Base-by-base conservation (phyloP, 495 filamentous ascomycete genomes). In the Neurospora sublineolata region DNA sequence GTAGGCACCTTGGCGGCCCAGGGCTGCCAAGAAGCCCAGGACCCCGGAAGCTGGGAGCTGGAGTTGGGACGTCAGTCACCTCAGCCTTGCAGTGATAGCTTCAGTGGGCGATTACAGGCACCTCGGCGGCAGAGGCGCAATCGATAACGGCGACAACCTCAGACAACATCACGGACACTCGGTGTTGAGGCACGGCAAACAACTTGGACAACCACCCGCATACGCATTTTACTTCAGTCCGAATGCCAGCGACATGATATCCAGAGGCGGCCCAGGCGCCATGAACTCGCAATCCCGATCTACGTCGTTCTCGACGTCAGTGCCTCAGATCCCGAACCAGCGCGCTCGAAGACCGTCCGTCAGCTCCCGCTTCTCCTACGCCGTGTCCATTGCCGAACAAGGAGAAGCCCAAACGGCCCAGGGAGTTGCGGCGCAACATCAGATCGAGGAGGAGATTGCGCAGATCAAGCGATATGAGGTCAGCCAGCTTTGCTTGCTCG, bases 401-500 rank as follows among this genome's bases (percentile, higher is more conserved):
- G 87, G 87, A 70, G 86, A 90, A 83, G 84, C 70, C 20, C 75
- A 79, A 18, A 58, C 75, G 70, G 80, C 83, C 72, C 79, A 80
- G 67, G 76, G 77, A 72, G 76, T 79, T 69, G 78, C 74, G 20
- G 81, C 84, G 76, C 77, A 88, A 71, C 83, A 89, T 71, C 88
- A 91, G 69, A 92, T 97, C 75, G 89, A 92, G 64, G 94, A 99
- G 79, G 95, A 99, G 83, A 97, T 99, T 76, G 94, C 90, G 60
- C 92, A 97, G 83, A 97, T 99, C 78, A 97, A 97, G 81, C 88
- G 96, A 82, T 99, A 99, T 83, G 95, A 98, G 83, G 90, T 90
- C 58, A 40, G 78, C 33, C 41, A 41, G 7, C 68, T 67, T 40
- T 18, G 10, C 71, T 20, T 30, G 11, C 11, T 8, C 20, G 42